Evolutionary conservation across 75 land plant species (phyloP).

Genomic region (Azolla pinnata): DNA sequence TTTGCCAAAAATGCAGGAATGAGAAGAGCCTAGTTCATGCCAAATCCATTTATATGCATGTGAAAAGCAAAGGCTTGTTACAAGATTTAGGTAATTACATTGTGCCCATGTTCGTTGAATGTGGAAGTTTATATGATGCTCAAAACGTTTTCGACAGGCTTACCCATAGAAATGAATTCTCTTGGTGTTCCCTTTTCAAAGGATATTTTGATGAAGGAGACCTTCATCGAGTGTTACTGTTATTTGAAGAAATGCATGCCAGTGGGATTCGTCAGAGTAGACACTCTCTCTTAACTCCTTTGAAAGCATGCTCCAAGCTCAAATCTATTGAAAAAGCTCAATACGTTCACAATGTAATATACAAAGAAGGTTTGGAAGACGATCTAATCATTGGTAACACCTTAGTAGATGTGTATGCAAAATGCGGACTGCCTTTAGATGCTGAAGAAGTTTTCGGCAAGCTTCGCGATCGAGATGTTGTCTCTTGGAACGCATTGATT

Average conservation of each 20-base stretch:
- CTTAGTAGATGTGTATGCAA: conserved; percentile 44
- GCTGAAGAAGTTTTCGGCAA: conserved; percentile 31
- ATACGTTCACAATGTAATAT: conserved; percentile 20
- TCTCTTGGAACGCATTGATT: conserved; percentile 24
- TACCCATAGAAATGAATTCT: conserved; percentile 28
- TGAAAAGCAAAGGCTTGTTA: neutral
- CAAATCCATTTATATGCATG: neutral
- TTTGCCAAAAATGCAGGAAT: conserved; percentile 3
- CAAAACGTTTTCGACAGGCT: conserved; percentile 35
- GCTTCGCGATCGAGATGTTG: conserved; percentile 30
- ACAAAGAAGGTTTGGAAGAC: conserved; percentile 21
- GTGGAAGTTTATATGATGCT: conserved; percentile 13
- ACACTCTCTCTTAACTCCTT: conserved; percentile 19
- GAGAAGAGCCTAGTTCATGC: neutral
- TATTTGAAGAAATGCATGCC: neutral
- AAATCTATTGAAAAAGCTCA: conserved; percentile 21
- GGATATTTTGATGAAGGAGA: conserved; percentile 41
- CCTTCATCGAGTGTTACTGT: neutral
- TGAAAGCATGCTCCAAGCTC: conserved; percentile 35
- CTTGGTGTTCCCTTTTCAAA: conserved; percentile 47
- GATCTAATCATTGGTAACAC: conserved; percentile 28
- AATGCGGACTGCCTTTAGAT: conserved; percentile 24
- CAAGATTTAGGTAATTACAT: neutral
- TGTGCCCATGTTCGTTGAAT: neutral
- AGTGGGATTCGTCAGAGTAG: conserved; percentile 20